Conservation (phyloP, 2,329 filamentous ascomycete species). For the Orbilia javanica region DNA sequence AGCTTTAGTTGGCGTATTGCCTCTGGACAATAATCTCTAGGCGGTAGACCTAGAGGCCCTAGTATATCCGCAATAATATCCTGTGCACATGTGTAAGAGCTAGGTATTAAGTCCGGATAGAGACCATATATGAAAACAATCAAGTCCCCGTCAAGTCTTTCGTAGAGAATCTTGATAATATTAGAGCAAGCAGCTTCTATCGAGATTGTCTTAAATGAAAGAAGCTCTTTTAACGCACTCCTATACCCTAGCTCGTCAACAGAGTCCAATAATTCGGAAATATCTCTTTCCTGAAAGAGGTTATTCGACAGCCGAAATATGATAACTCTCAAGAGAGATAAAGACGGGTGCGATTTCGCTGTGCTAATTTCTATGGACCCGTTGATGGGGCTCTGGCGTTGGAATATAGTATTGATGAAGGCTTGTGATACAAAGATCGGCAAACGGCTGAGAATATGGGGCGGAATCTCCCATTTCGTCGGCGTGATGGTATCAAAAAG, state of each 20-base stretch:
- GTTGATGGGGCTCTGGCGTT: neutral
- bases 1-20: too few species aligned
- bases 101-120: neutral
- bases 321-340: constrained; percentile 3
- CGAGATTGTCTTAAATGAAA: neutral
- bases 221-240: neutral
- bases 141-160: neutral
- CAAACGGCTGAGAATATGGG: neutral
- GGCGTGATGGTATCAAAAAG: neutral
- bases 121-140: neutral
- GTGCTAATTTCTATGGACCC: neutral
- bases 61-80: neutral
- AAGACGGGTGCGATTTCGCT: neutral
- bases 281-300: neutral
- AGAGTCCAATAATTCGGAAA: neutral
- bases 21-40: too few species aligned
- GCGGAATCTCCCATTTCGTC: neutral
- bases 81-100: neutral
- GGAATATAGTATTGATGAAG: neutral
- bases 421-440: neutral
- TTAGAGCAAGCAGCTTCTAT: constrained; percentile 2
- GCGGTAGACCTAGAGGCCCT: too few species aligned
- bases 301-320: constrained; percentile 17
- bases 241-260: neutral
- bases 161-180: neutral